Base-by-base conservation (phyloP, 169 alveolate species). In the Plasmodium chabaudi region DNA sequence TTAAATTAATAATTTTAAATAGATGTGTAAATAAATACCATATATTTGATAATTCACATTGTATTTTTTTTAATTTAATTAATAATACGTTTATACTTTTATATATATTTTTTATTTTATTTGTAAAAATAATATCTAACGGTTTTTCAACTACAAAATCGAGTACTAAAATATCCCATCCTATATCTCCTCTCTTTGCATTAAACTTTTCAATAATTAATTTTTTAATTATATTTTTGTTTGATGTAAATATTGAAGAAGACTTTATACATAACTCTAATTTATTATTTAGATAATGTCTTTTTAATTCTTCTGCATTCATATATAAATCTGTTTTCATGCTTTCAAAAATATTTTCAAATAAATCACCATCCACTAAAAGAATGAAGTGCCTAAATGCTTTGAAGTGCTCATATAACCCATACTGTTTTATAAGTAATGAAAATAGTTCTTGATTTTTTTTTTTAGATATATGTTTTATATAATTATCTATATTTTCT, bases 11-110 rank as follows among this genome's bases (percentile, higher is more conserved):
- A 4, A 82, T 65, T 67, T 82, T 82, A 82, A 82, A 82, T 17
- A 82, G 34, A 9, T 82, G 90, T 5, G 90, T 82, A 70, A 82
- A 82, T 34, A 82, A n/a, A 23, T 82, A 82, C 90, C 90, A 82
- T 7, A 82, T 82, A 53, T 82, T 82, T 6, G 90, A 69, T 23
- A 82, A 55, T 19, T 82, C 90, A 46, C 68, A 82, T 39, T 34
- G 53, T 9, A 82, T 82, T 53, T 82, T 82, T 65, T 82, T 82
- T 44, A 82, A 15, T 42, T 82, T 82, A 2, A 82, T 82, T 67
- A 82, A 46, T 25, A 82, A 13, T 1, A 82, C 71, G 46, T 82
- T 82, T 17, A 82, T 82, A 39, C 84, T 55, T 55, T 82, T 82
- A 47, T 82, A 82, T 6, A 67, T 82, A 47, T 25, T 67, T 70